A percentile compares a stretch with the other conserved stretches of the same genome.
Conservation (phyloP, 176 grass and related monocot genomes). For the Carex littledalei region DNA sequence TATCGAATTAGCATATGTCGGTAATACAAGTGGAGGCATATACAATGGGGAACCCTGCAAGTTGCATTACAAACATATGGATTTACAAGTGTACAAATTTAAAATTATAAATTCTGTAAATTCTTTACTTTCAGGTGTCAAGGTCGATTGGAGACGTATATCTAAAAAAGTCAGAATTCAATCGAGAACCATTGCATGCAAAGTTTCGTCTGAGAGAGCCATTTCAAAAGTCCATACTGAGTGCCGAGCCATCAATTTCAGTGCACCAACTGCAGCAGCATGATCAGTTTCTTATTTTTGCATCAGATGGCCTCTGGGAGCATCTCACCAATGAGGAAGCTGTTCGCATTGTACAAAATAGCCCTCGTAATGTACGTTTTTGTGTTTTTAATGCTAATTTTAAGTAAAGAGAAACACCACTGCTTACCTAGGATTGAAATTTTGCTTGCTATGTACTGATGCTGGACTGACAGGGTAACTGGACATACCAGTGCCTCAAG, state of each 20-base stretch:
- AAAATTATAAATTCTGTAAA: not conserved
- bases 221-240: constrained; percentile 65
- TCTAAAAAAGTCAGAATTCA: constrained; percentile 85
- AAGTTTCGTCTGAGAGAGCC: constrained; percentile 61
- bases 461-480: not conserved
- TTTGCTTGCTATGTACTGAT: no score
- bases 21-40: not conserved
- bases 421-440: not conserved
- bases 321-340: constrained; percentile 87
- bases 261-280: constrained; percentile 51
- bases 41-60: not conserved
- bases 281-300: constrained; percentile 90
- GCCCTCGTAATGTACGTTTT: constrained; percentile 60
- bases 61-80: not conserved
- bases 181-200: constrained; percentile 57
- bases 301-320: constrained; percentile 95
- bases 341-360: constrained; percentile 66
- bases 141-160: constrained; percentile 90
- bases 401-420: not conserved
- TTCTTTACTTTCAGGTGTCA: constrained; percentile 51
- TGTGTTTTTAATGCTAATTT: not conserved
- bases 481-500: not conserved
- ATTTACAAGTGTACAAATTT: not conserved
- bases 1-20: not conserved
- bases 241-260: constrained; percentile 70